phyloP scores from a whole-genome alignment of 2,329 filamentous ascomycete genomes.

The Pestalotiopsis sp. region DNA sequence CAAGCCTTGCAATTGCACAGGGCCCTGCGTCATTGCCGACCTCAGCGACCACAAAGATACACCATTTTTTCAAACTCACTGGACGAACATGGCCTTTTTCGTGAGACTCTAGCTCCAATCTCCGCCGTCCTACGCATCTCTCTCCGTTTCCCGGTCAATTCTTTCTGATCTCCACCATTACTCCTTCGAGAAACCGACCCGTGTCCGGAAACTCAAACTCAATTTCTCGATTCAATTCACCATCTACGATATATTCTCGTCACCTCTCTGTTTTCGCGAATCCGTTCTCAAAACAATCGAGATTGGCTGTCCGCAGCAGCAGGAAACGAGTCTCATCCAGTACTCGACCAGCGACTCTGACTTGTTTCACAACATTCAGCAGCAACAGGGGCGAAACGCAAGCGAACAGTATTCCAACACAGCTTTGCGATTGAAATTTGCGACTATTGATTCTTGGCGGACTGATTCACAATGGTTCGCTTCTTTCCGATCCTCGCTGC shows the following conservation, averaged over 20 bases:
- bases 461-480: background rate
- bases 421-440: background rate
- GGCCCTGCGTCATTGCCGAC: background rate
- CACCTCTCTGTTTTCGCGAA: background rate
- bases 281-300: background rate
- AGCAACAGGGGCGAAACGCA: background rate
- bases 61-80: background rate
- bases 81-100: conserved; percentile 8
- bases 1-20: background rate
- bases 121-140: conserved; percentile 3
- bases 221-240: background rate
- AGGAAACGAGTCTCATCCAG: background rate
- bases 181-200: background rate
- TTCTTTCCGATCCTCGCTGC: background rate
- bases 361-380: background rate
- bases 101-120: conserved; percentile 7
- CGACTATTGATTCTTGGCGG: conserved; percentile 3
- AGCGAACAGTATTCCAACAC: background rate
- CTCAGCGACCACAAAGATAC: background rate
- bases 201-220: background rate
- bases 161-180: background rate
- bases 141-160: background rate
- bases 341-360: background rate
- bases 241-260: background rate
- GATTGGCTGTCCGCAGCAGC: background rate